Base-by-base conservation (phyloP, 129 eudicot species). In the Escallonia herrerae region DNA sequence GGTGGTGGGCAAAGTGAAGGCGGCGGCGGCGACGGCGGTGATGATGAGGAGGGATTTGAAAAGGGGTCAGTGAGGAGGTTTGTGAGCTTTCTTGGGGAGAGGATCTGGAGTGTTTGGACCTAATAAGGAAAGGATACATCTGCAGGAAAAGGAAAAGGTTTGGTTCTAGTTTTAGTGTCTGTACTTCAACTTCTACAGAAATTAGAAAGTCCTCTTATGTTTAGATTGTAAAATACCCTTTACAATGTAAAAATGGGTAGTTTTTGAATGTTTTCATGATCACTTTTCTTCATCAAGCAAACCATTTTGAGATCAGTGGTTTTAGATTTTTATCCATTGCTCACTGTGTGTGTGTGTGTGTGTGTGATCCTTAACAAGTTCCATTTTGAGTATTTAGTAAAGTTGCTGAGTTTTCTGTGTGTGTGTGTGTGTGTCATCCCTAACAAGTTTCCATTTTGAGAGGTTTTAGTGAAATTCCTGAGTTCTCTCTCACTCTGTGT, bases 91-190 rank as follows among this genome's bases (percentile, higher is more conserved):
- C 64, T 84, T 72, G 91, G 91, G 9, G 84, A 81, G 49, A 78
- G 82, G 64, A 71, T 85, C 76, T 85, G 93, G 93, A 61, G 87
- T 49, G 85, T 72, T 78, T 84, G 91, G 91, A 82, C 65, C n/a
- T 77, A 54, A 44, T 22, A 22, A 0, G 33, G 33, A 22, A 22
- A 22, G 1, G 33, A 22, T 22, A 22, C 33, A 22, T 22, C 33
- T 51, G 66, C 54, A 8, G 57, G 57, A 39, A 69, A 39, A 15
- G 40, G 42, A 51, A 52, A n/a, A 65, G 64, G 80, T 76, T 79
- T 69, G 69, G 76, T 74, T 64, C 56, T 45, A 44, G 40, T 15
- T 64, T 12, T 42, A 5, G 47, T 47, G 14, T 74, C 33, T 22
- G 33, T 22, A 22, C 33, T 22, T 22, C 33, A 22, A 22, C 33